Base-by-base conservation (phyloP, 1,284 basidiomycete genomes). In the Schizophyllum commune region DNA sequence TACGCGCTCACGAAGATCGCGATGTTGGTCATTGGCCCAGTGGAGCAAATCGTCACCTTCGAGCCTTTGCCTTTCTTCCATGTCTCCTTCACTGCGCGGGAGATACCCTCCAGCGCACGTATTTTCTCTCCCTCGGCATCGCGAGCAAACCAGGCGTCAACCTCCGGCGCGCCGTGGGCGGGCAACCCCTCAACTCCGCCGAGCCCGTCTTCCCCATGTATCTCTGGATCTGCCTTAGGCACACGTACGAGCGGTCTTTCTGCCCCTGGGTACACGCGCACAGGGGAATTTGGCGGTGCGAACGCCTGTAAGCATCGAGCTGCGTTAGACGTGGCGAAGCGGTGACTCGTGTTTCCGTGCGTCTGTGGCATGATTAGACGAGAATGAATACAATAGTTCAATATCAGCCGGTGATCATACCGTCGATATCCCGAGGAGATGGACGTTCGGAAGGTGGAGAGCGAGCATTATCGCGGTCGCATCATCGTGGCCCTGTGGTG, bases 11-110 rank as follows among this genome's bases (percentile, higher is more conserved):
- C 78, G 68, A 94, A 92, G 1, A 92, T 74, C 0, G 89, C 92
- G 47, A 91, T 78, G 66, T 94, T 94, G n/a, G 92, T 94, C 83
- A 91, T 84, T 3, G 91, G 88, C 0, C 92, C 92, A 5, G 82
- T 85, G 0, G 91, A 90, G 1, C 92, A 79, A 4, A 94, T 67
- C 1, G 83, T 82, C 5, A 89, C 79, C 70, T 87, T 83, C 47
- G 72, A 66, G 0, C 85, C 86, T 3, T 68, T 63, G 1, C 85
- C 84, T 13, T 73, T 72, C 6, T 81, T 77, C 85, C 85, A 88
- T 0, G 75, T 74, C 3, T 77, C 67, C 60, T 73, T 79, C 59
- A 92, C 74, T 2, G 81, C 77, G n/a, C 69, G 68, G 0, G 83
- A 78, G 74, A 94, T 85, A 4, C 84, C 91, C 55, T 89, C 82